phyloP scores from a whole-genome alignment of 2,329 filamentous ascomycete species.

The Aspergillus ustus region DNA sequence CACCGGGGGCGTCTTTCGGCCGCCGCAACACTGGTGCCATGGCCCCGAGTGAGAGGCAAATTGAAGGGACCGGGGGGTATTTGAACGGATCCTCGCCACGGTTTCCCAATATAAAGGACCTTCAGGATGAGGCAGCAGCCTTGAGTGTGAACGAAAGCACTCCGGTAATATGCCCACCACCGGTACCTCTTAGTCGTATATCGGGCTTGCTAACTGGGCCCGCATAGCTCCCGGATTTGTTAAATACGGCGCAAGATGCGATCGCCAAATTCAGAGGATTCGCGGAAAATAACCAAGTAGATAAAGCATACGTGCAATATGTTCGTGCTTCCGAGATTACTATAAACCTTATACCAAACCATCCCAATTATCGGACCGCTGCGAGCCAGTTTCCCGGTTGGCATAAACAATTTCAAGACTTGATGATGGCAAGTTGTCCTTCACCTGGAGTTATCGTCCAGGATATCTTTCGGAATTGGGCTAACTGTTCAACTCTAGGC shows the following conservation, averaged over 20 bases:
- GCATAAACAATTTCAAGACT: slow-evolving; percentile 54
- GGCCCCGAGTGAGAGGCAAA: slow-evolving; percentile 32
- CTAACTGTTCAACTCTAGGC: slow-evolving; percentile 32
- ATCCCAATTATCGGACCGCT: slow-evolving; percentile 73
- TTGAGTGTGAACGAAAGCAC: slow-evolving; percentile 38
- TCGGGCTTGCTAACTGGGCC: slow-evolving; percentile 23
- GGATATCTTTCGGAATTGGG: neutral
- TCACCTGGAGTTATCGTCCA: neutral
- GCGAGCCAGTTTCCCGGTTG: slow-evolving; percentile 58
- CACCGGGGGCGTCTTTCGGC: slow-evolving; percentile 36
- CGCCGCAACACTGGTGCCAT: slow-evolving; percentile 34
- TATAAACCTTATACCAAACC: slow-evolving; percentile 74
- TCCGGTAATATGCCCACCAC: slow-evolving; percentile 31
- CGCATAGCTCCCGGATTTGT: slow-evolving; percentile 39
- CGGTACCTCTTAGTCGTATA: neutral
- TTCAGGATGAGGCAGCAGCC: slow-evolving; percentile 44
- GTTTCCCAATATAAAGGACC: slow-evolving; percentile 47
- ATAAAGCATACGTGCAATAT: slow-evolving; percentile 81
- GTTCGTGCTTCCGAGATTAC: slow-evolving; percentile 80
- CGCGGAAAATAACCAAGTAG: slow-evolving; percentile 53
- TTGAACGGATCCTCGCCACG: slow-evolving; percentile 33
- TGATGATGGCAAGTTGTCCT: slow-evolving; percentile 49
- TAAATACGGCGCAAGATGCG: slow-evolving; percentile 42
- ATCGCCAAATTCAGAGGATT: slow-evolving; percentile 39
- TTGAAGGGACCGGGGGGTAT: slow-evolving; percentile 30